Evolutionary conservation across 1,139 yeast genomes (phyloP).

Genomic region (Chernovozyma aurita): DNA sequence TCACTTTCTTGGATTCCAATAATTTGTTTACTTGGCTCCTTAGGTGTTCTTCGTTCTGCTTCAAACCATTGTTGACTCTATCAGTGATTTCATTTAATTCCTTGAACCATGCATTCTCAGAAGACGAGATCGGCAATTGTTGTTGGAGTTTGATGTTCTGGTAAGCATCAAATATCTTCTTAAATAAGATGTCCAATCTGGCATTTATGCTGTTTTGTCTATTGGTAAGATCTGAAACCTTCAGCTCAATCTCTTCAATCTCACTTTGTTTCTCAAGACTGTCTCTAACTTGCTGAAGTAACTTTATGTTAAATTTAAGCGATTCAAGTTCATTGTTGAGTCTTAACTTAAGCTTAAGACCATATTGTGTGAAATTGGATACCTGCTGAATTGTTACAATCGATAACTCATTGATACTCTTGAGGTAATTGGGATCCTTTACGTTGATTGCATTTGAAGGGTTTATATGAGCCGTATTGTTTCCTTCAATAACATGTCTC

Average conservation of each 20-base stretch:
- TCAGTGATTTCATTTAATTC: conserved; percentile 28
- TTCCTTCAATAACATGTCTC: no score
- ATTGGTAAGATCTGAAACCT: conserved; percentile 12
- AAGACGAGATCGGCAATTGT: conserved; percentile 29
- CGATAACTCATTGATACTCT: conserved; percentile 21
- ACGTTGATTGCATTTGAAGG: no score
- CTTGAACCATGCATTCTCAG: conserved; percentile 34
- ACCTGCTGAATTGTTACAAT: conserved; percentile 14
- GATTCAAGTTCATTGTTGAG: conserved; percentile 18
- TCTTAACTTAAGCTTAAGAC: conserved; percentile 22
- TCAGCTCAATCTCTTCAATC: conserved; percentile 9
- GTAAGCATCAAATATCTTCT: conserved; percentile 19
- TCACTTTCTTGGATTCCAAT: no score
- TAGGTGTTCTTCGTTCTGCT: no score
- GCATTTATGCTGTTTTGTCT: conserved; percentile 21
- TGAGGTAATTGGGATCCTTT: no score
- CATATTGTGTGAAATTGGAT: conserved; percentile 15
- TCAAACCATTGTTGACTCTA: conserved; percentile 7
- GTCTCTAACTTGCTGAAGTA: conserved; percentile 11
- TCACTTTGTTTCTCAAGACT: conserved; percentile 1
- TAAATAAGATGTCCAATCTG: conserved; percentile 19
- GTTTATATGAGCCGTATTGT: no score
- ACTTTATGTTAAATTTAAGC: conserved; percentile 21
- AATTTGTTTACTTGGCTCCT: no score
- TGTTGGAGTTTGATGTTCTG: conserved; percentile 17